Conservation (phyloP, 129 eudicot species). For the Helichrysum umbraculigerum region DNA sequence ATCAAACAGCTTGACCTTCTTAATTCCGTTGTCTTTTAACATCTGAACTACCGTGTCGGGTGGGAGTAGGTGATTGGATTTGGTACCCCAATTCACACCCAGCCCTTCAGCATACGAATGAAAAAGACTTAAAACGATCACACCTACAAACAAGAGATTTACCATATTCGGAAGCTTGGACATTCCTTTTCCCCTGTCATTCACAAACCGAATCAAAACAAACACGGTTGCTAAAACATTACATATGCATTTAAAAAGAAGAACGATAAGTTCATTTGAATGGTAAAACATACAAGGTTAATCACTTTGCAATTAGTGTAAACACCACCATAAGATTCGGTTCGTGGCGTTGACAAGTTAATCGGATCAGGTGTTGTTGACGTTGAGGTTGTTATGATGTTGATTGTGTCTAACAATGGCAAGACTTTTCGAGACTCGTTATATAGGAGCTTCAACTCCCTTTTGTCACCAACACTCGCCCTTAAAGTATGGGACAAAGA, state of each 20-base stretch:
- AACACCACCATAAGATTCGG: conserved; percentile 3
- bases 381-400: neutral
- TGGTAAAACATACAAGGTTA: conserved; percentile 1
- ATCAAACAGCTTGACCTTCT: conserved; percentile 50
- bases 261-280: neutral
- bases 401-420: neutral
- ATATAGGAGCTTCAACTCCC: conserved; percentile 15
- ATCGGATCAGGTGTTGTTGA: neutral
- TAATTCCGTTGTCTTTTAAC: conserved; percentile 48
- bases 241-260: neutral
- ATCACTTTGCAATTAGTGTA: neutral
- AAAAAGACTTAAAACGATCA: conserved; percentile 19
- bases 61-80: conserved; percentile 33
- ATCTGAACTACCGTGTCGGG: conserved; percentile 39
- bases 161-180: neutral
- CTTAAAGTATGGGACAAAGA: conserved; percentile 35
- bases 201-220: neutral
- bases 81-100: conserved; percentile 59
- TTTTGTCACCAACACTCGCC: conserved; percentile 30
- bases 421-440: conserved; percentile 16
- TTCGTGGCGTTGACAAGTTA: neutral
- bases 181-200: conserved; percentile 5
- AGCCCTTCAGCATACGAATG: conserved; percentile 33
- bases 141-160: conserved; percentile 20
- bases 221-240: neutral